Conservation (phyloP, 192 early-diverging fungal species). For the Rhizophagus clarus region DNA sequence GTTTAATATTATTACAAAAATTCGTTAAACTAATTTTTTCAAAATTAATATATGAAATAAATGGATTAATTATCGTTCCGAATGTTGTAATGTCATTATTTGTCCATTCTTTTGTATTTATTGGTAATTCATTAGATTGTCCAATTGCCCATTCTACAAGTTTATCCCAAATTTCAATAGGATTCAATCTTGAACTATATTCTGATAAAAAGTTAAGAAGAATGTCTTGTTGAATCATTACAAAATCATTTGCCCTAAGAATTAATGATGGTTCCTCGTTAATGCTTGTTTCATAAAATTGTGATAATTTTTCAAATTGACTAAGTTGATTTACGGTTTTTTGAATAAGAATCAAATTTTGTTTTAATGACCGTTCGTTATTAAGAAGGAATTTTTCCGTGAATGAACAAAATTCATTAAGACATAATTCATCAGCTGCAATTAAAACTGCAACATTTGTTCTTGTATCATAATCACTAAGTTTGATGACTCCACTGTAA, state of each 20-base stretch:
- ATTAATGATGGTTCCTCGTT: neutral
- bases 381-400: neutral
- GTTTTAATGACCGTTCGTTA: neutral
- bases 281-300: neutral
- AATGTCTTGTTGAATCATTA: neutral
- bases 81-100: neutral
- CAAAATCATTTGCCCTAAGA: neutral
- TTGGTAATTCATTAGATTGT: neutral
- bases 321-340: neutral
- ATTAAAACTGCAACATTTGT: neutral
- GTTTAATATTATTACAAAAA: neutral
- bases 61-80: neutral
- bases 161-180: neutral
- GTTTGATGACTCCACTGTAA: neutral
- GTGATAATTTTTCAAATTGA: neutral
- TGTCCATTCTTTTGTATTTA: neutral
- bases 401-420: neutral
- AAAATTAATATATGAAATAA: neutral
- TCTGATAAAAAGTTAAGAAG: neutral
- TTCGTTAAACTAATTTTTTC: neutral
- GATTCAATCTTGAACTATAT: neutral
- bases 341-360: neutral
- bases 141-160: constrained; percentile 3
- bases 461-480: neutral
- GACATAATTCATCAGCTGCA: neutral